Evolutionary conservation across 2,329 filamentous ascomycete species (phyloP), one percentile per base, ranked within the genome.

Genomic region (Pleomassaria siparia): DNA sequence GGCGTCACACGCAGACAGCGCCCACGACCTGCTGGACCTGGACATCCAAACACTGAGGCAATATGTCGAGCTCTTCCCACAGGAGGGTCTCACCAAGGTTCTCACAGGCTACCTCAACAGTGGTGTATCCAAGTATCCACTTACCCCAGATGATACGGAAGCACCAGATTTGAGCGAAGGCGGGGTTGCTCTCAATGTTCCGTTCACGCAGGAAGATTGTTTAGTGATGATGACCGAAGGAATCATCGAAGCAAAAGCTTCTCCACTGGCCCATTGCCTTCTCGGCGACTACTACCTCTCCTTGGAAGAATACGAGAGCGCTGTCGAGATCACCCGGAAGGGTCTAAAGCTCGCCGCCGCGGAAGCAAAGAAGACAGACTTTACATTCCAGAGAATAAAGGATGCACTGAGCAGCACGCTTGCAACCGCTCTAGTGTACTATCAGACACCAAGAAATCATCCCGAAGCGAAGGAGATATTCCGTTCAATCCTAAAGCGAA

Each of bases 381-480:
- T 47, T n/a, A 46, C 32, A 8, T 13, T 41, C 12, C 16, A n/a
- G 33, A 59, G 87, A 84, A 5, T 77, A 79, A 41, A 57, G n/a
- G 89, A 96, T 69, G 82, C 88, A 1, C 79, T 94, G 45, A 88
- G 84, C 48, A 80, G 89, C 35, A 86, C 83, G 33, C 82, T 99
- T 7, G 94, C 83, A 9, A 96, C 91, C n/a, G 85, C 91, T 0
- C 72, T 97, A 16, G 89, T 99, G 2, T 88, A 91, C 59, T 89
- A 95, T 58, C 91, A 97, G 65, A 87, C 90, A 0, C 94, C 94
- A 0, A 84, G 89, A 51, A 86, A 97, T 63, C 94, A 99, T 59
- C 80, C 85, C 15, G 92, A 97, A 72, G 91, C 94, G 2, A 92
- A 89, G 64, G 72, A 72, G n/a, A 78, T 96, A 0, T 97, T 99